Percentiles rank a stretch among this genome's conserved stretches.
Evolutionary conservation across 2,329 filamentous ascomycete genomes (phyloP).

Genomic region (Pseudopyricularia cyperi): DNA sequence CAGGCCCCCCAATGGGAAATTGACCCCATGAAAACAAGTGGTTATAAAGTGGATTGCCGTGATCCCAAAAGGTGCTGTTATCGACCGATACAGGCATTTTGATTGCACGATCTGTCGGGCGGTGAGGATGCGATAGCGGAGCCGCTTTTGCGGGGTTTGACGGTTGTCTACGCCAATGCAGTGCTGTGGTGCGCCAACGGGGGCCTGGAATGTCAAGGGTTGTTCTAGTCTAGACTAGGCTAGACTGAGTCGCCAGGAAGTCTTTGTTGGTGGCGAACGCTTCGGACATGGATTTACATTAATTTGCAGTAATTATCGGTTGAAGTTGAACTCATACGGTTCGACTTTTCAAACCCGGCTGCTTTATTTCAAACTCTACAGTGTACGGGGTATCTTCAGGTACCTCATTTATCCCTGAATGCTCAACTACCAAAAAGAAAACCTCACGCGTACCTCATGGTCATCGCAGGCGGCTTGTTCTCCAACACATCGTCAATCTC

Average conservation of each 20-base stretch:
- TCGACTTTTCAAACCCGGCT: too few species aligned
- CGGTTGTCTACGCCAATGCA: not conserved
- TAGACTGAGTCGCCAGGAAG: too few species aligned
- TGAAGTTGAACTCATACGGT: too few species aligned
- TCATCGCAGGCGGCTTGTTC: slow-evolving; percentile 20
- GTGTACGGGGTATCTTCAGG: too few species aligned
- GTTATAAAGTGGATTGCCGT: not conserved
- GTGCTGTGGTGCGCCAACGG: not conserved
- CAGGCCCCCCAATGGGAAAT: not conserved
- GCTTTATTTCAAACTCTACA: too few species aligned
- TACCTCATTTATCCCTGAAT: too few species aligned
- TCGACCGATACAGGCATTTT: not conserved
- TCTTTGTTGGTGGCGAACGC: too few species aligned
- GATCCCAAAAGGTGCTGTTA: not conserved
- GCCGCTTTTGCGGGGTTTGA: slow-evolving; percentile 1
- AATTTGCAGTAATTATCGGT: too few species aligned
- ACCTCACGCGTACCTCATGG: not conserved
- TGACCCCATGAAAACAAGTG: not conserved
- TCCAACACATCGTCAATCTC: slow-evolving; percentile 46
- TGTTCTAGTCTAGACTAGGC: too few species aligned
- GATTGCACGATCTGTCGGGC: too few species aligned
- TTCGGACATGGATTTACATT: too few species aligned
- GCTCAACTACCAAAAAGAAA: too few species aligned
- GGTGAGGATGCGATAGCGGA: slow-evolving; percentile 1
- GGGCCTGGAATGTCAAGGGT: not conserved